phyloP scores from a whole-genome alignment of 148 eudicot species.

The Cornus suecica region DNA sequence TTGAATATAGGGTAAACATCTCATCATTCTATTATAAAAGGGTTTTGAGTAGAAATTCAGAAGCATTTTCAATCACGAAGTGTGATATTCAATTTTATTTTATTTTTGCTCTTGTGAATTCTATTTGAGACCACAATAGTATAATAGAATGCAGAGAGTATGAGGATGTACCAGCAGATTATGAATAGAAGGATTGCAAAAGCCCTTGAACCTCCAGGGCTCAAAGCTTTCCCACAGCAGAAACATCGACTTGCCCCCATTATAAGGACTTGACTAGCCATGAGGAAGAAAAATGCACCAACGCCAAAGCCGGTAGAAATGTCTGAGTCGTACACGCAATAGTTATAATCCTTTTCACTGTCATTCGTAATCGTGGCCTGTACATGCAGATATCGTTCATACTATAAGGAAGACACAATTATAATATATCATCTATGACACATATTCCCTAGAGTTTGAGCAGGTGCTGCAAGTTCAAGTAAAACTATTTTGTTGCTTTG shows the following conservation, averaged over 20 bases:
- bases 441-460: background rate
- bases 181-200: slow-evolving; percentile 83
- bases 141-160: background rate
- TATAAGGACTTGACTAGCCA: slow-evolving; percentile 61
- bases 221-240: slow-evolving; percentile 78
- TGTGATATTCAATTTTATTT: background rate
- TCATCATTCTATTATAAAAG: background rate
- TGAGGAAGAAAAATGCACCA: slow-evolving; percentile 75
- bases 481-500: background rate
- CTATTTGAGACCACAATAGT: background rate
- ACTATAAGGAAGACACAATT: background rate
- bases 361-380: slow-evolving; percentile 53
- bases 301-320: slow-evolving; percentile 80
- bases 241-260: slow-evolving; percentile 79
- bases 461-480: background rate
- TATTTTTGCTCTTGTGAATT: background rate
- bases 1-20: background rate
- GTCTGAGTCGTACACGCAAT: slow-evolving; percentile 75
- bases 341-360: slow-evolving; percentile 36
- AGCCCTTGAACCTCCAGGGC: slow-evolving; percentile 81
- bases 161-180: slow-evolving; percentile 63
- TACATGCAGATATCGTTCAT: background rate
- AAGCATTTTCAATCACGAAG: background rate
- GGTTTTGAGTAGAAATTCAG: background rate
- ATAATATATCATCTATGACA: background rate